phyloP scores from a whole-genome alignment of 2,329 filamentous ascomycete genomes.

The Ophiocordyceps camponoti-saundersi region DNA sequence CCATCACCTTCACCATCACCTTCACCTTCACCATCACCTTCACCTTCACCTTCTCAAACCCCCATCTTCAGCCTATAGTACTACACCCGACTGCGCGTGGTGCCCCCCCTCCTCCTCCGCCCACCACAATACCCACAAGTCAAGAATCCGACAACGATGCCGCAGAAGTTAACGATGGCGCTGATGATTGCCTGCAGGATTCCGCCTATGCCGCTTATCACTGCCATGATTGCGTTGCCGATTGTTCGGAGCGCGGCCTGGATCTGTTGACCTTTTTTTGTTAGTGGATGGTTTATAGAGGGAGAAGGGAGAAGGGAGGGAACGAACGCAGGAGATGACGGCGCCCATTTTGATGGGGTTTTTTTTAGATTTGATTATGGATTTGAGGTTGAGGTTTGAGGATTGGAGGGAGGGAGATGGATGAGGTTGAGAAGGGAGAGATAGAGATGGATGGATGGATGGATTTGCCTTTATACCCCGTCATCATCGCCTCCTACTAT shows the following conservation, averaged over 20 bases:
- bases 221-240: constrained; percentile 48
- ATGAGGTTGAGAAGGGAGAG: too few species aligned
- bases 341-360: constrained; percentile 46
- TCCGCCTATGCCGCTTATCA: constrained; percentile 48
- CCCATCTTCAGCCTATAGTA: not conserved
- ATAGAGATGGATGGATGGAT: too few species aligned
- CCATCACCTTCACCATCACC: not conserved
- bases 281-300: constrained; percentile 2
- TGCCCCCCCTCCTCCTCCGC: constrained; percentile 3
- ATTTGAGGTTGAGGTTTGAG: too few species aligned
- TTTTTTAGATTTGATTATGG: not conserved
- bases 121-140: constrained; percentile 29
- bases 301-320: not conserved
- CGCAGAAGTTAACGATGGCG: constrained; percentile 46
- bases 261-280: constrained; percentile 24
- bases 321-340: constrained; percentile 66
- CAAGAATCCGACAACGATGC: constrained; percentile 50
- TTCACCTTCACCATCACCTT: not conserved
- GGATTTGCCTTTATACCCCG: too few species aligned
- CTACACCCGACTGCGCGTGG: constrained; percentile 8
- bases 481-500: too few species aligned
- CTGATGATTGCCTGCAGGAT: constrained; percentile 51
- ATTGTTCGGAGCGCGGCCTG: constrained; percentile 43
- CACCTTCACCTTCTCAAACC: not conserved
- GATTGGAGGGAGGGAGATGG: too few species aligned